Base-by-base conservation (phyloP, 228 moss, liverwort and hornwort species). In the Sphagnum magellanicum region DNA sequence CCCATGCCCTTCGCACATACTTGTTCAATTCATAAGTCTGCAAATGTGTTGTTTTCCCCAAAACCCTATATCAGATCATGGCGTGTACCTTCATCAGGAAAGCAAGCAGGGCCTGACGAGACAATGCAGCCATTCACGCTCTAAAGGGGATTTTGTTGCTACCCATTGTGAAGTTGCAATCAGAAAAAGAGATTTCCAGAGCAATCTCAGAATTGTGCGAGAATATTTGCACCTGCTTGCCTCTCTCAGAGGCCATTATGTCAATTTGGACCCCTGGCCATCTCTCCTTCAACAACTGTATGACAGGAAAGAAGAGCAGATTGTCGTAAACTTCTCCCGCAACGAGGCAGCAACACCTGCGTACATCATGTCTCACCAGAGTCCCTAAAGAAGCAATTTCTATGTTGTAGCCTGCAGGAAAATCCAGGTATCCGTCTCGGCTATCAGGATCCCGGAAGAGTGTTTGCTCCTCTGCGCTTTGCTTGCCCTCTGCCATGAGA, bases 241-340 rank as follows among this genome's bases (percentile, higher is more conserved):
- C 97, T 13, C 97, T 71, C 8, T 77, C 68, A 6, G 87, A 78
- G 5, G 97, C 78, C 78, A 91, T 82, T 50, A 93, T 72, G 57
- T 97, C 93, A 48, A 97, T 70, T 74, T 81, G 89, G 4, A 93
- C 89, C 14, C 97, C 97, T 5, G 97, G 91, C 53, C 82, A 98
- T 50, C 91, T 78, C 67, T 83, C 85, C 80, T 80, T 90, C 53
- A 98, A 6, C 72, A 98, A 9, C 76, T 93, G 90, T 61, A 98
- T 90, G 51, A 85, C 82, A 1, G 97, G 93, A 51, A 98, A 98
- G 70, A 98, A 91, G 8, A 98, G 89, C 6, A 93, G 63, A 67
- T 91, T 98, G 50, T 98, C 91, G 64, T 98, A 98, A 4, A 98
- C 97, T 4, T 91, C 97, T 1, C 97, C 97, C 0, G 84, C 50